Percentiles rank a stretch among this genome's conserved stretches.
Conservation (phyloP, 768 basidiomycete species). For the Boletellus emodensis region DNA sequence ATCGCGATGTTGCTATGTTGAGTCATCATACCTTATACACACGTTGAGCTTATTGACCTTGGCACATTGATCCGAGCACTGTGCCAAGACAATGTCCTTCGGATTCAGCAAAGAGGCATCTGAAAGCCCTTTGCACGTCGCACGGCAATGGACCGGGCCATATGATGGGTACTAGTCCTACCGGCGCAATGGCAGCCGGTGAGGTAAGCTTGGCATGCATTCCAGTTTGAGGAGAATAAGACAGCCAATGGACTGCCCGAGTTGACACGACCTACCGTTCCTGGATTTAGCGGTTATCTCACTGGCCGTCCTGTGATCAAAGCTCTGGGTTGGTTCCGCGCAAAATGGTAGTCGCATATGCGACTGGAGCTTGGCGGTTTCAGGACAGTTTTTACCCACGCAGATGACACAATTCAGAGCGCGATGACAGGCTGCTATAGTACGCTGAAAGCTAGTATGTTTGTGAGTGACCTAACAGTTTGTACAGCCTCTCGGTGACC, state of each 20-base stretch:
- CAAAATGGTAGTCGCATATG: no score
- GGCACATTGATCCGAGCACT: slow-evolving; percentile 22
- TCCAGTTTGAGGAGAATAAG: neutral
- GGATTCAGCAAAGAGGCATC: neutral
- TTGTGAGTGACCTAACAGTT: neutral
- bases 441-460: neutral
- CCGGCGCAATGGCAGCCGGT: neutral
- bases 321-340: no score
- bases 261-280: neutral
- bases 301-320: no score
- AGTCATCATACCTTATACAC: slow-evolving; percentile 20
- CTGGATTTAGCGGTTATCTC: no score
- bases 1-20: slow-evolving; percentile 13
- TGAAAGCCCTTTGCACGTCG: neutral
- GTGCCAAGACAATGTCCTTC: neutral
- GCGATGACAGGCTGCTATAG: no score
- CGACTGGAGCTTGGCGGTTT: no score
- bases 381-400: no score
- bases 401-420: no score
- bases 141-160: neutral
- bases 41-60: slow-evolving; percentile 18
- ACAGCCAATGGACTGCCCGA: neutral
- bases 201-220: neutral
- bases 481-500: no score
- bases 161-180: neutral